A percentile compares a stretch with the other conserved stretches of the same genome.
phyloP scores from a whole-genome alignment of 495 filamentous ascomycete genomes.

The Parachaetomium inaequale region DNA sequence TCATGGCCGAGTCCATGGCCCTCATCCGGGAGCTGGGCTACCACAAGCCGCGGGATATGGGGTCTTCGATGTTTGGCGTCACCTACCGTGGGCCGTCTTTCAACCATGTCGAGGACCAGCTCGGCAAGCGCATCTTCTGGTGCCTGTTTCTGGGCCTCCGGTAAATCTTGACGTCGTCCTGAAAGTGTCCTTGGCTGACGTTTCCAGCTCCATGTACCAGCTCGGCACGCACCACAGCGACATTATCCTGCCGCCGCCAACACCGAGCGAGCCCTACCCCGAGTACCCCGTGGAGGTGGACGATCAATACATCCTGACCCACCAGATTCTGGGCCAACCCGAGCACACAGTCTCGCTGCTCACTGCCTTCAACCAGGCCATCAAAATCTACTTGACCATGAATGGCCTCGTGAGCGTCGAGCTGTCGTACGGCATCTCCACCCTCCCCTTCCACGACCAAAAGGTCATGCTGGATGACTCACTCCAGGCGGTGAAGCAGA shows the following conservation, averaged over 20 bases:
- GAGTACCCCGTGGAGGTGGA: conserved; percentile 77
- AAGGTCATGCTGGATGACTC: conserved; percentile 59
- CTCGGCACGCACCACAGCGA: conserved; percentile 63
- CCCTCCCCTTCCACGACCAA: conserved; percentile 69
- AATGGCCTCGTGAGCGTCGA: conserved; percentile 65
- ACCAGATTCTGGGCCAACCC: conserved; percentile 62
- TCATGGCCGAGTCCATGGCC: conserved; percentile 68
- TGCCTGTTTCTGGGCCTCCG: conserved; percentile 63
- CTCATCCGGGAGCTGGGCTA: conserved; percentile 66
- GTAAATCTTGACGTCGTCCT: conserved; percentile 31
- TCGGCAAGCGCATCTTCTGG: conserved; percentile 77
- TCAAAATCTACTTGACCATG: conserved; percentile 68
- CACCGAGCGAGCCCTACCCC: conserved; percentile 69
- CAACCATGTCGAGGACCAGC: conserved; percentile 72
- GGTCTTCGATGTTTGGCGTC: conserved; percentile 29
- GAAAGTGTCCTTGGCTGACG: conserved; percentile 12
- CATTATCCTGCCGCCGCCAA: conserved; percentile 65
- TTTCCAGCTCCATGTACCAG: conserved; percentile 59
- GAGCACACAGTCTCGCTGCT: conserved; percentile 57
- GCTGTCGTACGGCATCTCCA: conserved; percentile 65
- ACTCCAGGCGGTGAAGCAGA: conserved; percentile 56
- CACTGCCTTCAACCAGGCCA: conserved; percentile 73
- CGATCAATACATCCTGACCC: conserved; percentile 66
- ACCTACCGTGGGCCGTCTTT: conserved; percentile 40
- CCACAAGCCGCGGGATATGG: conserved; percentile 46